Evolutionary conservation across 2,329 filamentous ascomycete genomes (phyloP).

Genomic region (Ophiostoma sp.): DNA sequence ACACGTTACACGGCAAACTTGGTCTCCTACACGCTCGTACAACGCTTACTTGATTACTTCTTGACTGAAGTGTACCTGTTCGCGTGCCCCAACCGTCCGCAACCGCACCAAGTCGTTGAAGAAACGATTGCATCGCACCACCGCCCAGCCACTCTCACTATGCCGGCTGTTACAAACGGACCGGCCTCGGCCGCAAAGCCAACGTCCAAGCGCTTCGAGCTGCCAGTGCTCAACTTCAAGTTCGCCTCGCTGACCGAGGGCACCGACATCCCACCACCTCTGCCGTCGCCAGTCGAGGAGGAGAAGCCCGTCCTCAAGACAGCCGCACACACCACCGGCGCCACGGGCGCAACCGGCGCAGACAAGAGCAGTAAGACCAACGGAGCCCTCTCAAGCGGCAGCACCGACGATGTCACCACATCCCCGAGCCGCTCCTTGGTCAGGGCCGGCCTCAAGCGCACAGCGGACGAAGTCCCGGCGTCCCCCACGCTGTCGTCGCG

Average conservation of each 20-base stretch:
- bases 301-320: constrained; percentile 35
- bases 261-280: constrained; percentile 55
- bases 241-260: constrained; percentile 57
- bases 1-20: background rate
- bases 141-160: background rate
- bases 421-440: constrained; percentile 31
- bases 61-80: background rate
- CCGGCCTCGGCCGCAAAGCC: constrained; percentile 25
- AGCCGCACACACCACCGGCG: background rate
- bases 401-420: constrained; percentile 22
- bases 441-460: constrained; percentile 43
- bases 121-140: background rate
- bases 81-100: background rate
- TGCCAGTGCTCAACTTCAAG: constrained; percentile 54
- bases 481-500: constrained; percentile 50
- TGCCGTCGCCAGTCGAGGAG: constrained; percentile 50
- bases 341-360: constrained; percentile 22
- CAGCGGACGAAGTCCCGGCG: constrained; percentile 47
- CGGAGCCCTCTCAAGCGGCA: constrained; percentile 34
- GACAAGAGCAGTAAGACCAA: constrained; percentile 34
- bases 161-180: constrained; percentile 30
- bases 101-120: background rate
- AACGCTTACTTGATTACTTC: background rate
- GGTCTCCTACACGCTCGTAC: background rate
- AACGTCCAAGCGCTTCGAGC: constrained; percentile 43